A percentile compares a stretch with the other conserved stretches of the same genome.
phyloP scores from a whole-genome alignment of 2,329 filamentous ascomycete species.

The Penicillium sp. region DNA sequence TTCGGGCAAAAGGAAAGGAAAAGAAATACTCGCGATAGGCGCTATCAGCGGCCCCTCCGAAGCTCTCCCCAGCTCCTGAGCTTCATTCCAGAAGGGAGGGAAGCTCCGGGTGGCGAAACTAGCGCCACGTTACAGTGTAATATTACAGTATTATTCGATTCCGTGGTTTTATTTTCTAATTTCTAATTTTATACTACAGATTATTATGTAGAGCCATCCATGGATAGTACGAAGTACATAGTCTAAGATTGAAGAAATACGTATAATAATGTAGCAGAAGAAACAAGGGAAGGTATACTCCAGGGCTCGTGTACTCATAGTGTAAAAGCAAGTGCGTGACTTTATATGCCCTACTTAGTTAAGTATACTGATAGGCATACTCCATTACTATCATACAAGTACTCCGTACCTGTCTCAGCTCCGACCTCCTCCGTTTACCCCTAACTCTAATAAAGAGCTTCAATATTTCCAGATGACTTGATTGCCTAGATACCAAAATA shows the following conservation, averaged over 20 bases:
- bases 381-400: no score
- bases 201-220: no score
- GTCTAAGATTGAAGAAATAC: no score
- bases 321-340: background rate
- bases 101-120: constrained; percentile 20
- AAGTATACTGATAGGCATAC: no score
- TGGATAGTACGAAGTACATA: no score
- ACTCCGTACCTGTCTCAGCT: background rate
- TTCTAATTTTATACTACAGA: background rate
- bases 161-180: background rate
- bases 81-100: constrained; percentile 20
- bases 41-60: constrained; percentile 24
- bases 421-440: background rate
- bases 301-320: background rate
- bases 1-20: background rate
- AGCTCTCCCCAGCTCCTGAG: constrained; percentile 20
- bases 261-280: background rate
- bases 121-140: constrained; percentile 14
- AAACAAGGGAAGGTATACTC: background rate
- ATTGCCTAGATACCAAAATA: background rate
- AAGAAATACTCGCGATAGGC: constrained; percentile 14
- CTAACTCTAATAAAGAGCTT: background rate
- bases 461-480: background rate
- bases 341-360: background rate
- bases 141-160: background rate